These are phyloP conservation scores for Bromus sterilis DNA, from an alignment of 176 grass and related monocot species.

Conservation along the genomic window DNA sequence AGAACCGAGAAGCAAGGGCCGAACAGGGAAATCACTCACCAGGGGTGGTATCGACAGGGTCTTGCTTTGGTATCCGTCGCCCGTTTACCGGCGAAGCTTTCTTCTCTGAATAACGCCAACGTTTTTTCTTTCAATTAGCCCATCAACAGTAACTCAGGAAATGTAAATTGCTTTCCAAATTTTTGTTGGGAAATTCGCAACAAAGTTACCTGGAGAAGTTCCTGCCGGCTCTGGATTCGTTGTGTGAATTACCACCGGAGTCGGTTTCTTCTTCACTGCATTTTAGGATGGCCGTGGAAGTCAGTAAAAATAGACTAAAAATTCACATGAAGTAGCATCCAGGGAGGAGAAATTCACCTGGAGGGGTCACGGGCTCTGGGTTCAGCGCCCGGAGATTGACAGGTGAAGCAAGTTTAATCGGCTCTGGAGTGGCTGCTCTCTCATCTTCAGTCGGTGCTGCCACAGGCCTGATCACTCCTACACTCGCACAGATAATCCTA, in stretches of 20 bases:
- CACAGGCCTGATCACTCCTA: background rate
- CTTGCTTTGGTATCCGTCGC: constrained; percentile 33
- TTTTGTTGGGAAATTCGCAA: background rate
- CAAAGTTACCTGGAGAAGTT: constrained; percentile 29
- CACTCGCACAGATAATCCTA: background rate
- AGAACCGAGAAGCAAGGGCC: constrained; percentile 16
- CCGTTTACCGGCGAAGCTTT: constrained; percentile 14
- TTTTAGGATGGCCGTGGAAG: background rate
- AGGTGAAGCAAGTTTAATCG: constrained; percentile 3
- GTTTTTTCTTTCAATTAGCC: background rate
- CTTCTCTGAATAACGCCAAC: constrained; percentile 39
- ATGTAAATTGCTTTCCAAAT: background rate
- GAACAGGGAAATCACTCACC: constrained; percentile 28
- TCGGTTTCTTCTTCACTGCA: constrained; percentile 47
- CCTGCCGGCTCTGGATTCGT: constrained; percentile 25
- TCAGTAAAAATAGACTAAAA: background rate
- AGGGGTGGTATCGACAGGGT: constrained; percentile 34
- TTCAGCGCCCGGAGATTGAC: constrained; percentile 32
- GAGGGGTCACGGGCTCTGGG: constrained; percentile 24
- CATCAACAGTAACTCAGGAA: background rate
- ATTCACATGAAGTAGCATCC: background rate
- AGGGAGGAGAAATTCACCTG: constrained; percentile 31
- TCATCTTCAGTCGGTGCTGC: background rate
- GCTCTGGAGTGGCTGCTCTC: constrained; percentile 5
- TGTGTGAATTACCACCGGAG: constrained; percentile 30